Base-by-base conservation (phyloP, 352 stramenopile species). In the Phytophthora cactorum region DNA sequence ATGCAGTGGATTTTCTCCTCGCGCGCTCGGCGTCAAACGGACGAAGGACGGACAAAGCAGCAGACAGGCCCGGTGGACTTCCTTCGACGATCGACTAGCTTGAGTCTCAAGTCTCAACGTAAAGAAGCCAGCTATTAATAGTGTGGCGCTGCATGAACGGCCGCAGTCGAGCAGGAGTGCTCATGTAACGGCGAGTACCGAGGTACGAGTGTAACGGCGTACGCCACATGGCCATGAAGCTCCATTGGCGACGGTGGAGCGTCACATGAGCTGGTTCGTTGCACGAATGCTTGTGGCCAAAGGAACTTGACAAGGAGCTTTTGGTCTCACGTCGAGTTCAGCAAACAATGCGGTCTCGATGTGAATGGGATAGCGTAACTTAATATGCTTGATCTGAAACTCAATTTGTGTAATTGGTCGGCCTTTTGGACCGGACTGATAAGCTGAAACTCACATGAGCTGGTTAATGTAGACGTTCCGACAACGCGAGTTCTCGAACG, bases 401-500 rank as follows among this genome's bases (percentile, higher is more conserved):
- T 39, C 34, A 39, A 39, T 12, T 39, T 39, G 34, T 39, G 8
- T 39, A 6, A 39, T 39, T 39, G 34, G 2, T 39, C 10, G 22
- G 22, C 22, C 22, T 22, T 22, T 22, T 22, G 0, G 17, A 22
- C 22, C 22, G 22, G 22, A 22, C 34, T 39, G 7, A 9, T 6
- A 12, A 39, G 7, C 8, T 39, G 34, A 39, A 39, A 39, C 36
- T 84, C 59, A 95, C 72, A 93, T 90, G 70, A 96, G 79, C 63
- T 96, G 88, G 49, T 84, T 90, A 53, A 95, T 80, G 74, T 98
- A 98, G 15, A 99, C 80, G 59, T 89, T 97, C 55, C 92, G 90
- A 69, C 95, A 99, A 39, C 90, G 79, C 31, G 86, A 80, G 79
- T 98, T 97, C 51, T 98, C 98, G 59, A 99, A 99, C 22, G 97